Evolutionary conservation across 495 filamentous ascomycete species (phyloP), one percentile per base, ranked within the genome.

Genomic region (Penicillium salamii): DNA sequence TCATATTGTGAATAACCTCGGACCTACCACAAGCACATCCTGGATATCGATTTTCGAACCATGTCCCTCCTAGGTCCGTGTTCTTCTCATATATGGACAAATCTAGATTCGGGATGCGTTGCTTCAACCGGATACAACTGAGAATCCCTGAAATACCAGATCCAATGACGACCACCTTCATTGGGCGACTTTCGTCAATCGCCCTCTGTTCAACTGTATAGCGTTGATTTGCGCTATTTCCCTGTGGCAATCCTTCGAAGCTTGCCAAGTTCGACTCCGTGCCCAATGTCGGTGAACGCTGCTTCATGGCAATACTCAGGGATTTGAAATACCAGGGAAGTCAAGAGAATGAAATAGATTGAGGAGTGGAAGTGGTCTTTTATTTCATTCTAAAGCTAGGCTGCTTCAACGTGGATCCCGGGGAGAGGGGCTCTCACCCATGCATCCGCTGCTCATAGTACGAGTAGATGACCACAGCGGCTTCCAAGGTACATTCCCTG

Each of bases 21-120:
- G 9, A 57, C 67, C 2, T 59, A 70, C 67, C 73, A 58, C 78
- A 82, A 14, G 77, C 76, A n/a, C 83, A 81, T 15, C 85, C 85
- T 0, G 84, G 83, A 59, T 90, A 89, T 49, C 74, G 70, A 45
- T 89, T 88, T 62, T 87, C 84, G 35, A 79, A 81, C 85, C 86
- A 90, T 1, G 85, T 86, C 0, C 87, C 86, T 26, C 84, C 82
- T 52, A 88, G 73, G 38, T 86, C 86, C 1, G 63, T 61, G 53
- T 91, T 91, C 76, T 91, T 91, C 61, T 93, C 89, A 63, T 89
- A 93, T 33, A 88, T 81, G 26, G 78, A 74, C 20, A 85, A 68
- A 12, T 86, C 78, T 39, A 86, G 59, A 42, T 82, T 80, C 2
- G 70, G 72, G 28, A 85, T 74, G 37, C 76, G 76, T 36, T 80